Evolutionary conservation across 2,329 filamentous ascomycete genomes (phyloP).

Genomic region (Aspergillus sp.): DNA sequence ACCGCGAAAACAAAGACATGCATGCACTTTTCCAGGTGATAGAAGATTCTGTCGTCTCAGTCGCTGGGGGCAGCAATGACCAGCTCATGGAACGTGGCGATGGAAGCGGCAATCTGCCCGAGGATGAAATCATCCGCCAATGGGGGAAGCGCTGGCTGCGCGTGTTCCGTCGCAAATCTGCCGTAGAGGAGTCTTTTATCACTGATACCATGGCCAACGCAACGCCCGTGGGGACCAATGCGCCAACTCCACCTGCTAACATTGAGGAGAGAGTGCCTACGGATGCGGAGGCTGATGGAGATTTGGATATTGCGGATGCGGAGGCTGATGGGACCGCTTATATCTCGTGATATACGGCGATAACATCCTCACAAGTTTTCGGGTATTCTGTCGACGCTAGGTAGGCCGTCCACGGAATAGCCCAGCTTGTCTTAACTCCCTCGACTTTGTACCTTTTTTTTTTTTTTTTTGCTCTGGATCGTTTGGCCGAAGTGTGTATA

Average conservation of each 20-base stretch:
- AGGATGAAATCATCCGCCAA: slow-evolving; percentile 65
- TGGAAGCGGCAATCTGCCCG: slow-evolving; percentile 50
- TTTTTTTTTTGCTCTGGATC: background rate
- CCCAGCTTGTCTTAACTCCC: background rate
- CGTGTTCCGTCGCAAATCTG: slow-evolving; percentile 77
- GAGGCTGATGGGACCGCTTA: slow-evolving; percentile 20
- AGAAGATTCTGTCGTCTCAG: slow-evolving; percentile 71
- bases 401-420: background rate
- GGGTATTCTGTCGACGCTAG: background rate
- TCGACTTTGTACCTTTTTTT: background rate
- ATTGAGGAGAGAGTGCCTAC: slow-evolving; percentile 13
- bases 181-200: slow-evolving; percentile 77
- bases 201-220: slow-evolving; percentile 55
- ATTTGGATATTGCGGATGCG: slow-evolving; percentile 32
- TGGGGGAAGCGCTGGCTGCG: slow-evolving; percentile 88
- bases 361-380: background rate
- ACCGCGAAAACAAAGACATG: slow-evolving; percentile 71
- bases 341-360: slow-evolving; percentile 5
- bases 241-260: slow-evolving; percentile 22
- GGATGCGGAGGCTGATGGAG: slow-evolving; percentile 25
- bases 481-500: slow-evolving; percentile 4
- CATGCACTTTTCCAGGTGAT: slow-evolving; percentile 77
- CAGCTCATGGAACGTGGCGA: slow-evolving; percentile 68
- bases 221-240: slow-evolving; percentile 40
- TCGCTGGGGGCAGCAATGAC: slow-evolving; percentile 73